Conservation (phyloP, 495 filamentous ascomycete genomes). For the Xylaria acuta region DNA sequence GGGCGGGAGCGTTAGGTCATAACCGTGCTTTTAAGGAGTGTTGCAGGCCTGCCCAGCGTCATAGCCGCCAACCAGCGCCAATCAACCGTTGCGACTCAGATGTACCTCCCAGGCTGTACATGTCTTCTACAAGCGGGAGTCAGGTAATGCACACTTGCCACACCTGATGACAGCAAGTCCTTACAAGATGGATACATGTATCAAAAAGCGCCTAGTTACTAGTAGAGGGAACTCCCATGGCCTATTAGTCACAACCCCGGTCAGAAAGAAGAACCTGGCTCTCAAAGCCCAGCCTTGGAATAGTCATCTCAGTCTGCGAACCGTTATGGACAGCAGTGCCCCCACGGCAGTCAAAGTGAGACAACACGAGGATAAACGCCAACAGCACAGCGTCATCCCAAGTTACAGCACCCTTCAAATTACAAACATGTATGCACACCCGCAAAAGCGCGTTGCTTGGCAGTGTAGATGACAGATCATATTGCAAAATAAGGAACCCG, state of each 20-base stretch:
- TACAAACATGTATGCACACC: not conserved
- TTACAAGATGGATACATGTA: constrained; percentile 1
- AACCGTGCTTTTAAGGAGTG: constrained; percentile 22
- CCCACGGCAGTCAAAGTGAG: not conserved
- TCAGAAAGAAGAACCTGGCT: not conserved
- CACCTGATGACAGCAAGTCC: constrained; percentile 4
- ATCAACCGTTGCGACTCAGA: constrained; percentile 1
- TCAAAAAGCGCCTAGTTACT: not conserved
- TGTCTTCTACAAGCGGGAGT: not conserved
- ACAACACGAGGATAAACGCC: not conserved
- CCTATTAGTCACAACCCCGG: constrained; percentile 12
- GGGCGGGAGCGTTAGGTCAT: constrained; percentile 24
- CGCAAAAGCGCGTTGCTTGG: not conserved
- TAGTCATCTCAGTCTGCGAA: not conserved
- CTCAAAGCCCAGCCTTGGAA: constrained; percentile 1
- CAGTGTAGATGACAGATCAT: constrained; percentile 2
- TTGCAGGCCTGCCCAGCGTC: constrained; percentile 13
- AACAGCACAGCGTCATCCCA: constrained; percentile 10
- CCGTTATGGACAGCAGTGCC: not conserved
- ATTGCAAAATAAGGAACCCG: not conserved
- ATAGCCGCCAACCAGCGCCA: constrained; percentile 9
- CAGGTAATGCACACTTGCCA: constrained; percentile 6
- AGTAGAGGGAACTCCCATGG: not conserved
- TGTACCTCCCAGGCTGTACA: not conserved
- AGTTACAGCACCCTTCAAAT: not conserved